Conservation (phyloP, 441 rosid species). For the Hura crepitans region DNA sequence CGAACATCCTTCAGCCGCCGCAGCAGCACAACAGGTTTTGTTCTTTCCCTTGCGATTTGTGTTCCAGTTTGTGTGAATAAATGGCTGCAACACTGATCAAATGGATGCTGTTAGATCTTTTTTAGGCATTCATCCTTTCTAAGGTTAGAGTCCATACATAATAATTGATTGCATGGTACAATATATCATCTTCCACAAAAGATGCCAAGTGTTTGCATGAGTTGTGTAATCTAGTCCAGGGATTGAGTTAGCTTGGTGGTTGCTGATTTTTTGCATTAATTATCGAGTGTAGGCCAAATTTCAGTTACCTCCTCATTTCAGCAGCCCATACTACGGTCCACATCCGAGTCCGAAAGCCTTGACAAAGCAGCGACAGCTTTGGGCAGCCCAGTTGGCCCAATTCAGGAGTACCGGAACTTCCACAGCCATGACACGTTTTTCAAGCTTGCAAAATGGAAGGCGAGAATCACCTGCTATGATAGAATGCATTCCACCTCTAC, state of each 20-base stretch:
- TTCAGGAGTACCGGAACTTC: constrained; percentile 30
- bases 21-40: constrained; percentile 58
- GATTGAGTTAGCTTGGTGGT: not conserved
- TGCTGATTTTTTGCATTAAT: constrained; percentile 4
- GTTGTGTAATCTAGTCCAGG: not conserved
- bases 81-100: not conserved
- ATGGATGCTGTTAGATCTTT: not conserved
- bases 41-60: not conserved
- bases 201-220: not conserved
- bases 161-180: not conserved
- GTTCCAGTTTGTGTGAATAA: not conserved
- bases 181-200: not conserved
- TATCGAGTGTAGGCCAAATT: constrained; percentile 38
- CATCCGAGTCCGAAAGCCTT: constrained; percentile 23
- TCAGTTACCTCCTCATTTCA: constrained; percentile 44
- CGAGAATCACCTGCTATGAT: constrained; percentile 28
- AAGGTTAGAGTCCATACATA: not conserved
- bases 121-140: not conserved
- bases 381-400: constrained; percentile 45
- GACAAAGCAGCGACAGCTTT: constrained; percentile 34
- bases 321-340: constrained; percentile 34
- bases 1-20: constrained; percentile 40
- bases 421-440: constrained; percentile 30
- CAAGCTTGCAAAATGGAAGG: constrained; percentile 44
- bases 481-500: constrained; percentile 25